These are phyloP conservation scores for Diplodia corticola DNA, from an alignment of 2,329 filamentous ascomycete species.

Conservation along the genomic window DNA sequence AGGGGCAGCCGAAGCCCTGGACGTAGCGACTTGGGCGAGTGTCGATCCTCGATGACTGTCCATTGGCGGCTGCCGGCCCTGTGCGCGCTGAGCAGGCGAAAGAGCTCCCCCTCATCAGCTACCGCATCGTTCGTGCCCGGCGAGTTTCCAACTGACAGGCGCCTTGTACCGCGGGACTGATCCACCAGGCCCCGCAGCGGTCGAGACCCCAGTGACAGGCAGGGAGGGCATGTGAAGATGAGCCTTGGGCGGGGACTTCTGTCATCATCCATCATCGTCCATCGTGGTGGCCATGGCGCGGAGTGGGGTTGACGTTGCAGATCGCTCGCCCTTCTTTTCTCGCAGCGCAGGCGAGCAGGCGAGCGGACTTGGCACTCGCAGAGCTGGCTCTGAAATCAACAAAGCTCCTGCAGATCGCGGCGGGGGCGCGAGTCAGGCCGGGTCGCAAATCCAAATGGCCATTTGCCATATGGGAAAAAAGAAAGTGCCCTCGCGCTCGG, in stretches of 20 bases:
- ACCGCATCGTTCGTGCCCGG: neutral
- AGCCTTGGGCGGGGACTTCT: neutral
- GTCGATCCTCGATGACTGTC: neutral
- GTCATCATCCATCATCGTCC: constrained; percentile 13
- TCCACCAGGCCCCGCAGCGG: neutral
- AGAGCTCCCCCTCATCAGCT: neutral
- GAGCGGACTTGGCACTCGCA: neutral
- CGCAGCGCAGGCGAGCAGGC: neutral
- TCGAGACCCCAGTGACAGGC: neutral
- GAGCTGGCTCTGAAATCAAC: neutral
- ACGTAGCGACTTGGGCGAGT: too few relatives aligned
- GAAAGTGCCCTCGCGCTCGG: neutral
- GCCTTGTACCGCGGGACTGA: neutral
- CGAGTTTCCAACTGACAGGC: neutral
- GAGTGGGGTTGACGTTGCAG: neutral
- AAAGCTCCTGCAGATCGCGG: constrained; percentile 8
- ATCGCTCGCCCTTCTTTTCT: neutral
- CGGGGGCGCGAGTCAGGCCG: constrained; percentile 4
- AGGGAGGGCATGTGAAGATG: neutral
- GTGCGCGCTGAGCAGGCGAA: neutral
- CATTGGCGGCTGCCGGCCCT: neutral
- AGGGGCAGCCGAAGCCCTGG: neutral
- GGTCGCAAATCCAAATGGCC: neutral
- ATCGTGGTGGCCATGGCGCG: neutral
- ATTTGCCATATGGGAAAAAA: neutral